phyloP scores from a whole-genome alignment of 371 early-diverging fungal species.

The Synchytrium microbalum region DNA sequence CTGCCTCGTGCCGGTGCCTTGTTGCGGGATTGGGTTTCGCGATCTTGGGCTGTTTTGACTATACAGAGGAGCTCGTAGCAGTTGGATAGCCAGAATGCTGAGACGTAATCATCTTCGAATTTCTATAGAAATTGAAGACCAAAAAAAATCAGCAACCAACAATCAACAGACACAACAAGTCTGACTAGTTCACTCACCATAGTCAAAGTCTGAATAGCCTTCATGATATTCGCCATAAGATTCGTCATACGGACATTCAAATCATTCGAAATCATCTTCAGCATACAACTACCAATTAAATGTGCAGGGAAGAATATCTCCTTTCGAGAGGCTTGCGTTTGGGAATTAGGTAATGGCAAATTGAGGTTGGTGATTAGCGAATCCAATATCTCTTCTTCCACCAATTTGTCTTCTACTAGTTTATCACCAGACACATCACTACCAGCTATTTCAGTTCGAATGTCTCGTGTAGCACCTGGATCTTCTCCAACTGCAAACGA shows the following conservation, averaged over 20 bases:
- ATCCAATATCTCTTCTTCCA: constrained; percentile 81
- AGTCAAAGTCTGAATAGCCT: constrained; percentile 72
- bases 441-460: not conserved
- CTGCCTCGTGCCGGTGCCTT: constrained; percentile 7
- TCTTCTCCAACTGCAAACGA: not conserved
- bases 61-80: constrained; percentile 75
- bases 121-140: constrained; percentile 30
- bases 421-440: constrained; percentile 5
- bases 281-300: constrained; percentile 73
- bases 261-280: constrained; percentile 83
- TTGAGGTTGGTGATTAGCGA: constrained; percentile 78
- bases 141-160: too few relatives aligned
- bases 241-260: constrained; percentile 70
- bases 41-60: constrained; percentile 37
- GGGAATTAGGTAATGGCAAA: constrained; percentile 80
- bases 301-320: constrained; percentile 93
- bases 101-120: constrained; percentile 62
- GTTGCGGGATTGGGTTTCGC: constrained; percentile 20
- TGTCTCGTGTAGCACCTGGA: not conserved
- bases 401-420: constrained; percentile 57
- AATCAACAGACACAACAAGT: not conserved
- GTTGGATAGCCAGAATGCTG: constrained; percentile 90
- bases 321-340: constrained; percentile 64
- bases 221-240: constrained; percentile 76
- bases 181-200: constrained; percentile 31